phyloP scores from a whole-genome alignment of 2,329 filamentous ascomycete genomes.

The Pseudocercospora pini-densiflorae region DNA sequence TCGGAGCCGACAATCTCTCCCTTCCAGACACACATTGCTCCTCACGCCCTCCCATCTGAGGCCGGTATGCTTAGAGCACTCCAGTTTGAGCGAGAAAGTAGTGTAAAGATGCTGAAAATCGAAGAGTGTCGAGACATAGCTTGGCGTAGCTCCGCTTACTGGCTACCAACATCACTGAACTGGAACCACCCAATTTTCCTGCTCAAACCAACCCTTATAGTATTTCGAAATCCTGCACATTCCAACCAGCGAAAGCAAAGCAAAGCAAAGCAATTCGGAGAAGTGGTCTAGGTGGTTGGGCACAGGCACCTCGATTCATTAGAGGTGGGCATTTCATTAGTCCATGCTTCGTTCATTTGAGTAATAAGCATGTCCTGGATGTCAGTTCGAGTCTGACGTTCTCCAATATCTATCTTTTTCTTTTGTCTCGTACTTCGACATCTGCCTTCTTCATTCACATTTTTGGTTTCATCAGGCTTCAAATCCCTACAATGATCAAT shows the following conservation, averaged over 20 bases:
- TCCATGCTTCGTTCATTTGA: neutral
- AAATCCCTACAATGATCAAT: too few relatives aligned
- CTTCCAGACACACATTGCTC: neutral
- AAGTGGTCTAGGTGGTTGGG: neutral
- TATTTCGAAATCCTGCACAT: neutral
- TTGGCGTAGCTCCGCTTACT: neutral
- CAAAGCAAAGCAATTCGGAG: neutral
- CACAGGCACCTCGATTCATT: neutral
- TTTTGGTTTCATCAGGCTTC: too few relatives aligned
- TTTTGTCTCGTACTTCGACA: too few relatives aligned
- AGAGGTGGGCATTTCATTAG: neutral
- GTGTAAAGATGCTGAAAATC: neutral
- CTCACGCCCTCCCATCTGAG: neutral
- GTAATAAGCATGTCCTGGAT: neutral
- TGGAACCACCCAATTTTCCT: neutral
- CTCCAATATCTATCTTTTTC: too few relatives aligned
- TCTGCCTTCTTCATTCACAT: too few relatives aligned
- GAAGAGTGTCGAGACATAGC: neutral
- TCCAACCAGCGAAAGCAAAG: neutral
- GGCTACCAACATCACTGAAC: neutral
- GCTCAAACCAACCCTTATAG: neutral
- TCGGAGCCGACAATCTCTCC: neutral
- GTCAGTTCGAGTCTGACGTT: too few relatives aligned
- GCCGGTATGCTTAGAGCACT: neutral
- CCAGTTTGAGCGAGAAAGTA: neutral